Percentiles rank a stretch among this genome's conserved stretches.
Conservation (phyloP, 2,329 filamentous ascomycete genomes). For the Pseudogymnoascus sp. region DNA sequence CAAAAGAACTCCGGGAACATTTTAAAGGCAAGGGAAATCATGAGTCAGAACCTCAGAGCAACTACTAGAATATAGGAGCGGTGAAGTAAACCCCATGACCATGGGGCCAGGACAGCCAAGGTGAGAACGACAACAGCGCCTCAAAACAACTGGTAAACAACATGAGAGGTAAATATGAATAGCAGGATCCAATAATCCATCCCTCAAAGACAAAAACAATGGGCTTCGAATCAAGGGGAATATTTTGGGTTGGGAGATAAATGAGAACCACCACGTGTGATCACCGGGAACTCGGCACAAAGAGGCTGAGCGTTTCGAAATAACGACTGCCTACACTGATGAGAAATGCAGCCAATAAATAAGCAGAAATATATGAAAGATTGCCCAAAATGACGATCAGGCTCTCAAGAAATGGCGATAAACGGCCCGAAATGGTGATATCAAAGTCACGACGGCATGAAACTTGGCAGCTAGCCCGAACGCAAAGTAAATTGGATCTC, state of each 20-base stretch:
- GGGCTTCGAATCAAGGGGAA: background rate
- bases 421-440: slow-evolving; percentile 4
- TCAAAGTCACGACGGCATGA: background rate
- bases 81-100: background rate
- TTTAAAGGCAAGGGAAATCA: background rate
- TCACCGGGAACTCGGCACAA: background rate
- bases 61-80: background rate
- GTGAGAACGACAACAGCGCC: background rate
- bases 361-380: background rate
- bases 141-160: background rate
- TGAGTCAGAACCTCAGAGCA: background rate
- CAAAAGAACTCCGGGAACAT: background rate
- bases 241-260: background rate
- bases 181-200: background rate
- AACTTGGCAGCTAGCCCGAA: background rate
- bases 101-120: background rate
- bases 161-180: background rate
- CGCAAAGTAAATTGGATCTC: background rate
- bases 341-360: background rate
- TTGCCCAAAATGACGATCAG: background rate
- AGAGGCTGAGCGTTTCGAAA: background rate
- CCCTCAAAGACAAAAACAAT: background rate
- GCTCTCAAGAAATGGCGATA: background rate
- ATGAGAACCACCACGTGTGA: background rate
- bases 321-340: background rate